phyloP scores from a whole-genome alignment of 257 asterid species.

The Solanum pimpinellifolium region DNA sequence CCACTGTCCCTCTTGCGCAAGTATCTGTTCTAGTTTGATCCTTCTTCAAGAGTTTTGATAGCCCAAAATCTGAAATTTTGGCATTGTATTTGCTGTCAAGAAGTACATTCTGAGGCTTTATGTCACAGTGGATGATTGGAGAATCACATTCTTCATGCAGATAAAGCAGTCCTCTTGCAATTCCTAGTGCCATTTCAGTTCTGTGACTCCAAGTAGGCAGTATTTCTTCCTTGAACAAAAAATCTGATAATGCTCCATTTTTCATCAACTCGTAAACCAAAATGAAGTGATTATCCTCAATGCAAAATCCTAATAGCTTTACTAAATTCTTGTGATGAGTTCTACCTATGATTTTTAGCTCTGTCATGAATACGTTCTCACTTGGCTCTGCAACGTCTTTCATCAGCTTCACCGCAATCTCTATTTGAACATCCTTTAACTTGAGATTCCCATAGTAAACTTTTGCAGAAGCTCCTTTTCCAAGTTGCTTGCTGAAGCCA shows the following conservation, averaged over 20 bases:
- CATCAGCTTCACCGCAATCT: conserved; percentile 1
- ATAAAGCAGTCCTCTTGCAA: conserved; percentile 7
- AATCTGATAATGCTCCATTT: background rate
- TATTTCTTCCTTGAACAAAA: background rate
- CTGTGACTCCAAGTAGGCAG: conserved; percentile 5
- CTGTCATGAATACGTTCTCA: conserved; percentile 4
- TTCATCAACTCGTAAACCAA: conserved; percentile 13
- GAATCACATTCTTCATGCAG: conserved; percentile 9
- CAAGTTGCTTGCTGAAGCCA: conserved; percentile 2
- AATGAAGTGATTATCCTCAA: background rate
- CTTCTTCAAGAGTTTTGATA: conserved; percentile 1
- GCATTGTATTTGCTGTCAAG: background rate
- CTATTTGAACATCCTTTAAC: background rate
- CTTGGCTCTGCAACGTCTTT: background rate
- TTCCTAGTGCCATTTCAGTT: background rate
- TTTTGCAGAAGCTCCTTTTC: conserved; percentile 4
- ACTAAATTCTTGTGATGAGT: conserved; percentile 12
- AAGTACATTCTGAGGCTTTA: conserved; percentile 9
- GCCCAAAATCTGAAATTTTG: conserved; percentile 11
- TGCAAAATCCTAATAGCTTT: conserved; percentile 2
- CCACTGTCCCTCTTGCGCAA: conserved; percentile 8
- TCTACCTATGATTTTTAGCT: background rate
- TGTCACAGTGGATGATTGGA: conserved; percentile 6
- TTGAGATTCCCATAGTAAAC: background rate
- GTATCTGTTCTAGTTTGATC: conserved; percentile 6